Evolutionary conservation across 164 flowering plant genomes (phyloP), one percentile per base, ranked within the genome.

Genomic region (Buxus sempervirens): DNA sequence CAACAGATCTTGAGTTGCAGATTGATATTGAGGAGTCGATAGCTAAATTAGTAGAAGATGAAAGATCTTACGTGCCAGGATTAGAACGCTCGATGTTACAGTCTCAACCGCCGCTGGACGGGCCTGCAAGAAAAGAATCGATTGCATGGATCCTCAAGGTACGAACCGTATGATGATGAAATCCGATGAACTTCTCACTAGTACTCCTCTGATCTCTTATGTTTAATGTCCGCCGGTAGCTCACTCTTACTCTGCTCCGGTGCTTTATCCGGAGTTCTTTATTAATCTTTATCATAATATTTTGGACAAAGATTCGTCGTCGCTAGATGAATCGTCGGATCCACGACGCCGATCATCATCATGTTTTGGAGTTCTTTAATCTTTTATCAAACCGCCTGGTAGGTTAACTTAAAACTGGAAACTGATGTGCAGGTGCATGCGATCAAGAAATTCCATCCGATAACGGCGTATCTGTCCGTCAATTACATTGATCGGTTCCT

Each of bases 61-160:
- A 95, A 82, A 73, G 86, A 22, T 75, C 81, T 60, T 86, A 80
- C 76, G 75, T 81, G 27, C 89, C 89, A 4, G 88, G 84, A 5
- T 64, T 71, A 28, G 91, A 86, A 62, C 89, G 83, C 76, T 54
- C 82, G 4, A 78, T 79, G 53, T 77, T 82, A 58, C 80, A 72
- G 21, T 81, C 89, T 45, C 83, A 73, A 58, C 73, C 86, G 7
- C 73, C 86, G 38, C 82, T 90, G 38, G 93, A 95, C 45, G 86
- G 78, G 24, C 79, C 89, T 20, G 87, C 90, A 55, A 72, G 99
- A 41, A 73, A 76, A 56, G 84, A 82, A 19, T 87, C 94, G 19
- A 81, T 95, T 66, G 79, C 84, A 56, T 92, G 99, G 99, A 95
- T 90, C 76, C 91, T 92, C 74, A 90, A 89, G 99, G 99, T 92